Base-by-base conservation (phyloP, 1,284 basidiomycete species). In the Cronartium ribicola region DNA sequence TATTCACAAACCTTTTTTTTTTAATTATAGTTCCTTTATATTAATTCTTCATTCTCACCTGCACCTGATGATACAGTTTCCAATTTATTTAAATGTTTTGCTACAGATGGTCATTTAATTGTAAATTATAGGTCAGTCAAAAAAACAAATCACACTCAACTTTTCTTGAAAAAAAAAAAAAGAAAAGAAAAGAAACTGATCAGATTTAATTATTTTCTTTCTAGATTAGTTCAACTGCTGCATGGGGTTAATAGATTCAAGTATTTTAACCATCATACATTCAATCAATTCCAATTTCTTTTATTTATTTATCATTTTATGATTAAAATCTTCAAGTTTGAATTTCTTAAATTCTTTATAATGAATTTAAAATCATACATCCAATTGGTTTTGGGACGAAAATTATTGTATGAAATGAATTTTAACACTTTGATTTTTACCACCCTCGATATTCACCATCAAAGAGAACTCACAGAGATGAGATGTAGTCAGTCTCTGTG, bases 31-130 rank as follows among this genome's bases (percentile, higher is more conserved):
- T 97, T 96, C 83, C 91, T 94, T 5, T 98, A 98, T 81, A 97
- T 98, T 84, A 98, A 98, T 80, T 85, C 94, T n/a, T 92, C 95
- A 0, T 98, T 98, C 81, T 90, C 91, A 2, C 93, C 93, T 60
- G 90, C 93, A 0, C 92, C 92, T 0, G 93, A 96, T 80, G 93
- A 95, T 80, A 91, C 90, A 0, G 92, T 95, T 3, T 88, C 91
- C 0, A 97, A 94, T 80, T 83, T 93, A 63, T 92, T 86, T 76
- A 77, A 81, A 91, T 94, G 90, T 51, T 96, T 94, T 80, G 87
- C 90, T 3, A 95, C 94, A 0, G 93, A 94, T 78, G 91, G 90
- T 0, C 92, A 94, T 81, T 85, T 96, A 78, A 95, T 96, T 82
- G 93, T 97, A 63, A 96, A 97, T 83, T 96, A 96, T 81, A 94